These are phyloP conservation scores for Schizothecium vesticola DNA, from an alignment of 495 filamentous ascomycete species.

Conservation along the genomic window DNA sequence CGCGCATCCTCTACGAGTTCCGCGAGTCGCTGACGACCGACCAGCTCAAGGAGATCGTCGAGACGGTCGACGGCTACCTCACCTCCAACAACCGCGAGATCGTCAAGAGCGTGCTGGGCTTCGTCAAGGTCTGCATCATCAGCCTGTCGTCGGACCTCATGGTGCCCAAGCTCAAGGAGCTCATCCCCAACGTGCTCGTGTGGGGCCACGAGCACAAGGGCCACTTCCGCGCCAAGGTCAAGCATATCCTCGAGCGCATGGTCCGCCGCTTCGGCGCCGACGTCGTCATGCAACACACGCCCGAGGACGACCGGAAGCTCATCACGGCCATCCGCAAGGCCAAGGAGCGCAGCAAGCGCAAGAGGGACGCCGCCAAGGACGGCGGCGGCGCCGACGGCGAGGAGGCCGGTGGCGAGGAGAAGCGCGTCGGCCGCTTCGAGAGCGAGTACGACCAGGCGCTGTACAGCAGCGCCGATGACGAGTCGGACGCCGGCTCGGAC, in stretches of 20 bases:
- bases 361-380: constrained; percentile 63
- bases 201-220: constrained; percentile 98
- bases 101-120: constrained; percentile 85
- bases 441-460: constrained; percentile 94
- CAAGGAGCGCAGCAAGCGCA: constrained; percentile 78
- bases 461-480: constrained; percentile 63
- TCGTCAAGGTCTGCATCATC: constrained; percentile 92
- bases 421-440: constrained; percentile 61
- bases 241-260: constrained; percentile 92
- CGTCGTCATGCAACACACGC: constrained; percentile 65
- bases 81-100: constrained; percentile 94
- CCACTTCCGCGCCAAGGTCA: constrained; percentile 91
- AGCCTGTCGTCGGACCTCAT: constrained; percentile 72
- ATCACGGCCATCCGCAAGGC: constrained; percentile 91
- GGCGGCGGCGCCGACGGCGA: constrained; percentile 44
- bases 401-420: constrained; percentile 41
- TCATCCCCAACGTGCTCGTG: constrained; percentile 85
- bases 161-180: constrained; percentile 60
- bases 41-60: constrained; percentile 69
- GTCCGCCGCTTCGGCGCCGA: constrained; percentile 84
- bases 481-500: constrained; percentile 35
- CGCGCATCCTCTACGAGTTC: constrained; percentile 88
- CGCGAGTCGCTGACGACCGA: constrained; percentile 49
- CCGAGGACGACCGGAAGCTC: constrained; percentile 81
- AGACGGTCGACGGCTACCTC: constrained; percentile 90